Conservation (phyloP, 2,329 filamentous ascomycete species). For the Aspergillus persii region DNA sequence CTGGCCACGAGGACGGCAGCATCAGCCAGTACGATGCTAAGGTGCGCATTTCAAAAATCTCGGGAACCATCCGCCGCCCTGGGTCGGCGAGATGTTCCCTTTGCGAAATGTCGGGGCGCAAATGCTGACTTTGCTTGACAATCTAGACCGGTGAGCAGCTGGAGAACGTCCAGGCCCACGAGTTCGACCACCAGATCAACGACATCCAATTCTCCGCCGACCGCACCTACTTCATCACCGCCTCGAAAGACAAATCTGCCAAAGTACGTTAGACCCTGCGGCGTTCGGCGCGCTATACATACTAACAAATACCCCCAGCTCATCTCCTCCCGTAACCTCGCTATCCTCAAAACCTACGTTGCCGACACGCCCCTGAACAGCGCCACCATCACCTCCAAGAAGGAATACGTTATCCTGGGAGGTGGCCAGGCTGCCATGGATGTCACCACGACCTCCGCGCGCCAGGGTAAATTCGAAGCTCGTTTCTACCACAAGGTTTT, state of each 20-base stretch:
- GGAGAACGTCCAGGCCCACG: conserved; percentile 79
- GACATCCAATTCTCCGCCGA: conserved; percentile 94
- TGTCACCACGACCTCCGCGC: conserved; percentile 87
- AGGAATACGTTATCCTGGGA: conserved; percentile 96
- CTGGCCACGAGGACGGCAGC: conserved; percentile 93
- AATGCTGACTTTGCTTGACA: conserved; percentile 15
- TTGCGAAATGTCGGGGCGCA: not conserved
- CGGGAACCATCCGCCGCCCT: not conserved
- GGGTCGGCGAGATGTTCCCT: not conserved
- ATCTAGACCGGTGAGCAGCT: conserved; percentile 74
- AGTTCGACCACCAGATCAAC: conserved; percentile 77
- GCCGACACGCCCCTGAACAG: conserved; percentile 96
- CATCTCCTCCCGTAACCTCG: conserved; percentile 79
- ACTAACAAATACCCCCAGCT: conserved; percentile 53
- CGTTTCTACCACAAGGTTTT: conserved; percentile 99
- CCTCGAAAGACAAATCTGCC: conserved; percentile 95
- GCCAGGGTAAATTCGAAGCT: conserved; percentile 98
- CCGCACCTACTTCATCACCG: conserved; percentile 96
- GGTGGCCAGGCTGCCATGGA: conserved; percentile 99
- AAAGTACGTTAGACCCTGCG: conserved; percentile 58
- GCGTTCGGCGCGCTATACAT: not conserved
- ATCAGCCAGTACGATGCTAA: conserved; percentile 90
- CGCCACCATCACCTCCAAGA: conserved; percentile 88
- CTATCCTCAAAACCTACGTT: conserved; percentile 87
- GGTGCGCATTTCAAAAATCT: conserved; percentile 45